Evolutionary conservation across 805 yeast species (phyloP), one percentile per base, ranked within the genome.

Genomic region (Candida yuanshanica): DNA sequence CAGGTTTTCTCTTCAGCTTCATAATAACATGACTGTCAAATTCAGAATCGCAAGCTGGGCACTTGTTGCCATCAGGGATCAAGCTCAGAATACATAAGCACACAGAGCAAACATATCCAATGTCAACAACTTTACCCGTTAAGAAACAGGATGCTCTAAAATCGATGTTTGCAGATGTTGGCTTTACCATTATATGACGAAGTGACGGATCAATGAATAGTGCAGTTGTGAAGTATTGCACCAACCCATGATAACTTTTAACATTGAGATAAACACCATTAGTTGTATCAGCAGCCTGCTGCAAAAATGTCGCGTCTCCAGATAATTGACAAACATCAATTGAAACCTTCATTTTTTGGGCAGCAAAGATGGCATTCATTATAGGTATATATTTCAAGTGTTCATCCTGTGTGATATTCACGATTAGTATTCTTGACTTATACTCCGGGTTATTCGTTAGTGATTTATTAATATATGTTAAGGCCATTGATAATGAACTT

Each of bases 251-350:
- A 1, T 91, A 83, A 42, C 81, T 74, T 3, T 71, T 72, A 18
- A 91, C 72, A 33, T 69, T 69, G 43, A 91, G 68, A 57, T 91
- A 93, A 2, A 89, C 80, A 4, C 99, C 99, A 50, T 81, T 77
- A 0, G 99, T 91, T 8, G 96, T 88, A 64, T 93, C 99, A 0
- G 95, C 77, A 0, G 98, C 96, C 58, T 93, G 99, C 58, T 93
- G 98, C 45, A 93, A 65, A 58, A 89, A 91, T 3, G 95, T 84
- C 1, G 95, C 80, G 47, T 77, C 77, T 2, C 60, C 58, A 1
- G 83, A 83, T 22, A 93, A 66, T 55, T 90, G 89, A 45, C 95
- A 91, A 11, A 90, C 90, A 60, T 93, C 98, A 18, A 93, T 79
- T 2, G 96, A 84, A 14, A 90, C 77, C 52, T 80, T 82, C 83